Evolutionary conservation across 2,329 filamentous ascomycete species (phyloP), one percentile per base, ranked within the genome.

Genomic region (Xylaria hypoxylon): DNA sequence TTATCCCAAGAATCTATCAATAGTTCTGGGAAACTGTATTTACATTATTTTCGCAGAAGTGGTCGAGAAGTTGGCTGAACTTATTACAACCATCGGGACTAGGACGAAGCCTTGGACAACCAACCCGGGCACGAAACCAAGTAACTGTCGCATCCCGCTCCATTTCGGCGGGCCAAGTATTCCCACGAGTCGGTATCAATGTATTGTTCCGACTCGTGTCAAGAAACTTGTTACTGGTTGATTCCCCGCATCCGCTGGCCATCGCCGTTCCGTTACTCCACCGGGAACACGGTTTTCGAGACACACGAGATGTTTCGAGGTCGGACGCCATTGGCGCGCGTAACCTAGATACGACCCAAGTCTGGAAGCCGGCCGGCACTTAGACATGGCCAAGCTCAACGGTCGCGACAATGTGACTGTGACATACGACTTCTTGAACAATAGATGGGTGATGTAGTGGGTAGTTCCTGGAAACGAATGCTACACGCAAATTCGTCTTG

Each of bases 131-230:
- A 33, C 33, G 33, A 33, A 22, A 13, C 17, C 17, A 52, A 38
- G 26, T 15, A 2, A 11, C 24, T 19, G 11, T 28, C 38, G 13
- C 17, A 33, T 38, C 42, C 28, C 15, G 13, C n/a, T 17, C 33
- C 35, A 38, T 38, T 22, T 60, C 47, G 42, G 22, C 48, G 60
- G 60, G 5, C 33, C 17, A 38, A 13, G 7, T 67, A 62, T 55
- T 55, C 40, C 64, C 64, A 67, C 64, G 59, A 63, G 64, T 67
- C 48, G 55, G 60, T 51, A 47, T 44, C 44, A 7, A 55, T 26
- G 44, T 28, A 11, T 28, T 3, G 22, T 35, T 19, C 40, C 19
- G 33, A 7, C 10, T 17, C n/a, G n/a, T 11, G n/a, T 60, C 35
- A 22, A 44, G 28, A 31, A 44, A 61, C 28, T 22, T 1, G 26